Evolutionary conservation across 2,329 filamentous ascomycete species (phyloP).

Genomic region (Endothia cerciana): DNA sequence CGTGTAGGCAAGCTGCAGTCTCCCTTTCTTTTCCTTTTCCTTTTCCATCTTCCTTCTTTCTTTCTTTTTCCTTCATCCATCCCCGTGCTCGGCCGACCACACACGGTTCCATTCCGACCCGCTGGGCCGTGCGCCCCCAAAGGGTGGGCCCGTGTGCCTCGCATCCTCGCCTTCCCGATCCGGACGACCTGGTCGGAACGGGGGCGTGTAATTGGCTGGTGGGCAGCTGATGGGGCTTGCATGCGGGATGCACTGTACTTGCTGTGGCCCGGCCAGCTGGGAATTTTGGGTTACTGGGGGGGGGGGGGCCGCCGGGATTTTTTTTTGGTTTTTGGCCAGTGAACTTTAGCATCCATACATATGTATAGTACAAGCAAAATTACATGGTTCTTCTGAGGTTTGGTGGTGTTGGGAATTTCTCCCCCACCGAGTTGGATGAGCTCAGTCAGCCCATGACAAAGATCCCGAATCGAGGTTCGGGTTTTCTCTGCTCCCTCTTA

Average conservation of each 20-base stretch:
- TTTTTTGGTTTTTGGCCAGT: too few relatives aligned
- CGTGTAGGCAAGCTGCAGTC: not conserved
- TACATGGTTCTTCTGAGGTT: too few relatives aligned
- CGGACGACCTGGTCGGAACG: not conserved
- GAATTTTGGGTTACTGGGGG: not conserved
- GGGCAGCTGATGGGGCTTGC: too few relatives aligned
- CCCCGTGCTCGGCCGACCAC: not conserved
- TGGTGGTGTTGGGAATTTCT: too few relatives aligned
- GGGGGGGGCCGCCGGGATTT: too few relatives aligned
- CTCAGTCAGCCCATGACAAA: too few relatives aligned
- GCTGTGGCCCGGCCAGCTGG: not conserved
- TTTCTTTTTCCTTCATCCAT: not conserved
- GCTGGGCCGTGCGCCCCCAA: not conserved
- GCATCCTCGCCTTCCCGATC: constrained; percentile 8
- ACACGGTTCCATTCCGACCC: not conserved
- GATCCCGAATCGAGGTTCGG: too few relatives aligned
- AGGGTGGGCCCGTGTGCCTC: not conserved
- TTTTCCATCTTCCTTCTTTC: not conserved
- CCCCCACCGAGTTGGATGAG: too few relatives aligned
- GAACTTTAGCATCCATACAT: too few relatives aligned
- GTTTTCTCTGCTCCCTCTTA: too few relatives aligned
- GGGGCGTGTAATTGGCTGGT: not conserved
- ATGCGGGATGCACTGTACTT: too few relatives aligned
- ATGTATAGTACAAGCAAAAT: constrained; percentile 29
- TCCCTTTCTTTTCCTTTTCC: not conserved